These are phyloP conservation scores for Lipomyces yamadae DNA, from an alignment of 805 yeast species.

Conservation along the genomic window DNA sequence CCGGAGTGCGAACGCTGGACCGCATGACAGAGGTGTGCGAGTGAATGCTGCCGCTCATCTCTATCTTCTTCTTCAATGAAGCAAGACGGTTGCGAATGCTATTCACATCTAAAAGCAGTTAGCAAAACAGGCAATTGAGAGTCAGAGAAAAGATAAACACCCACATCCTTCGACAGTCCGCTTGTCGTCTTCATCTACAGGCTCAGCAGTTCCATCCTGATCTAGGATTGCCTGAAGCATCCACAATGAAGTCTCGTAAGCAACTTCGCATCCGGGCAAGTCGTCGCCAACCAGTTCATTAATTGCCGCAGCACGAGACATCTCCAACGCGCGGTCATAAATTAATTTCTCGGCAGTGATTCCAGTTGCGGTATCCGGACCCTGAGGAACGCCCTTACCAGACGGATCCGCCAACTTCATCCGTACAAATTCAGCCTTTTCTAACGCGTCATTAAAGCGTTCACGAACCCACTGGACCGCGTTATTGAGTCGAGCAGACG, in stretches of 20 bases:
- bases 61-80: slow-evolving; percentile 68
- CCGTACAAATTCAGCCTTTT: slow-evolving; percentile 81
- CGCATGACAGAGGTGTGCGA: background rate
- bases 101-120: slow-evolving; percentile 54
- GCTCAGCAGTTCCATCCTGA: slow-evolving; percentile 53
- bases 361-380: slow-evolving; percentile 7
- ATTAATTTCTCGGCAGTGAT: slow-evolving; percentile 67
- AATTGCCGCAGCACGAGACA: slow-evolving; percentile 88
- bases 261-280: slow-evolving; percentile 76
- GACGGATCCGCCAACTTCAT: slow-evolving; percentile 34
- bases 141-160: background rate
- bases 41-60: slow-evolving; percentile 19
- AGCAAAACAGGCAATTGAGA: background rate
- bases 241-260: slow-evolving; percentile 92
- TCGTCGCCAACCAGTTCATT: slow-evolving; percentile 80
- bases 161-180: slow-evolving; percentile 70
- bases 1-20: slow-evolving; percentile 15
- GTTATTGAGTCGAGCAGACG: slow-evolving; percentile 45
- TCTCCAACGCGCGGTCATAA: slow-evolving; percentile 92
- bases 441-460: slow-evolving; percentile 84
- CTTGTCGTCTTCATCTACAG: slow-evolving; percentile 71
- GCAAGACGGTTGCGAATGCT: slow-evolving; percentile 81
- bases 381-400: slow-evolving; percentile 14
- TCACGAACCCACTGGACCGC: slow-evolving; percentile 92
- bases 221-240: slow-evolving; percentile 82